A percentile compares a stretch with the other conserved stretches of the same genome.
phyloP scores from a whole-genome alignment of 768 basidiomycete species.

The Mycena olivaceomarginata region DNA sequence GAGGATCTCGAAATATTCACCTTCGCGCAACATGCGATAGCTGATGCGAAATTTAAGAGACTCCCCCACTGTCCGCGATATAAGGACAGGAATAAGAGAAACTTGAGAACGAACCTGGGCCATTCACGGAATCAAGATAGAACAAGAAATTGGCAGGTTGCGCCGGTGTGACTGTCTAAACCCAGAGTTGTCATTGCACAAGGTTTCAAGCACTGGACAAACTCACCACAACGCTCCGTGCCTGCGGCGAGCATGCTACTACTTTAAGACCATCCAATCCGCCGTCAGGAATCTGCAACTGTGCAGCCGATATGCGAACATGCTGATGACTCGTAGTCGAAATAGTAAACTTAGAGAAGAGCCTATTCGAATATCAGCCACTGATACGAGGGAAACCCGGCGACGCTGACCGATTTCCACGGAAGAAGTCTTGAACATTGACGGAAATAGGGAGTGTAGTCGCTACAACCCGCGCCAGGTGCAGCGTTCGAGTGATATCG shows the following conservation, averaged over 20 bases:
- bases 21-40: conserved; percentile 91
- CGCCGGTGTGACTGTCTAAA: conserved; percentile 83
- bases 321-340: conserved; percentile 88
- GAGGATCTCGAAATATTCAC: conserved; percentile 58
- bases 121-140: conserved; percentile 78
- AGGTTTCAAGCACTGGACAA: conserved; percentile 16
- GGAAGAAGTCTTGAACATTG: conserved; percentile 98
- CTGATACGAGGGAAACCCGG: background rate
- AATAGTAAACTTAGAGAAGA: conserved; percentile 94
- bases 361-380: conserved; percentile 61
- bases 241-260: conserved; percentile 65
- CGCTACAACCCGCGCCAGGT: conserved; percentile 72
- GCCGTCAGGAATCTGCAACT: conserved; percentile 67
- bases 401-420: conserved; percentile 80
- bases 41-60: conserved; percentile 78
- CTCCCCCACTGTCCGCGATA: conserved; percentile 71
- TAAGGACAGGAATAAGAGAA: conserved; percentile 25
- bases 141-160: conserved; percentile 90
- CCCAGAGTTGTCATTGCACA: conserved; percentile 21
- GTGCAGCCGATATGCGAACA: conserved; percentile 82
- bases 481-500: conserved; percentile 70
- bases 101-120: conserved; percentile 69
- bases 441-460: conserved; percentile 91
- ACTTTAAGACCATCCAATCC: conserved; percentile 72
- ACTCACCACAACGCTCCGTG: conserved; percentile 71